These are phyloP conservation scores for Boletus austroedulis DNA, from an alignment of 1,284 basidiomycete genomes.

Conservation along the genomic window DNA sequence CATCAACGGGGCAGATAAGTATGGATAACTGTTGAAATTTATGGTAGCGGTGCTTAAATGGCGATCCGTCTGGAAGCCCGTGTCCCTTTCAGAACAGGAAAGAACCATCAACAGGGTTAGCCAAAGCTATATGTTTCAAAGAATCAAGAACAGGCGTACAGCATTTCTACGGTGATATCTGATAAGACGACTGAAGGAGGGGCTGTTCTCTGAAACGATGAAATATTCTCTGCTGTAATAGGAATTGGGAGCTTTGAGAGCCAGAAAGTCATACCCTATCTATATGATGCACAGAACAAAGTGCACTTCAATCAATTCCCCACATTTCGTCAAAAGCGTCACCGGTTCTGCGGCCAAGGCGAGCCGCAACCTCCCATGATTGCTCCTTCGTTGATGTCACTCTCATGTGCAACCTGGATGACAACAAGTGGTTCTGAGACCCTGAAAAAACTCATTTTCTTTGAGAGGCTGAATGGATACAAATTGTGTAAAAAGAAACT, in stretches of 20 bases:
- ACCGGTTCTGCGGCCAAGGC: slow-evolving; percentile 65
- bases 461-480: too few species aligned
- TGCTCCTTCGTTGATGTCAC: slow-evolving; percentile 83
- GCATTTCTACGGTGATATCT: slow-evolving; percentile 61
- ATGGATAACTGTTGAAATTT: too few species aligned
- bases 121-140: neutral
- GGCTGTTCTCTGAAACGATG: slow-evolving; percentile 73
- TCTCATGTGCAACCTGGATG: slow-evolving; percentile 93
- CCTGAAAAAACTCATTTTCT: slow-evolving; percentile 78
- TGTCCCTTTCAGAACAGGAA: slow-evolving; percentile 29
- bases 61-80: slow-evolving; percentile 67
- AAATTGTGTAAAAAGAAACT: too few species aligned
- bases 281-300: slow-evolving; percentile 32
- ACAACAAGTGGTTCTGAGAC: slow-evolving; percentile 96
- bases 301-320: slow-evolving; percentile 1
- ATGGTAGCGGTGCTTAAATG: too few species aligned
- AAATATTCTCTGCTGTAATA: slow-evolving; percentile 95
- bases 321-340: neutral
- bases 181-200: slow-evolving; percentile 55
- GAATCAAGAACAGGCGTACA: slow-evolving; percentile 43
- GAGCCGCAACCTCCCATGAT: slow-evolving; percentile 91
- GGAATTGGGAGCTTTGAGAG: slow-evolving; percentile 81
- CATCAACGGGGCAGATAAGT: slow-evolving; percentile 68
- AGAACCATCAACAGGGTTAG: neutral
- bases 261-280: slow-evolving; percentile 98